A percentile compares a stretch with the other conserved stretches of the same genome.
phyloP scores from a whole-genome alignment of 306 rosid species.

The Vigna unguiculata region DNA sequence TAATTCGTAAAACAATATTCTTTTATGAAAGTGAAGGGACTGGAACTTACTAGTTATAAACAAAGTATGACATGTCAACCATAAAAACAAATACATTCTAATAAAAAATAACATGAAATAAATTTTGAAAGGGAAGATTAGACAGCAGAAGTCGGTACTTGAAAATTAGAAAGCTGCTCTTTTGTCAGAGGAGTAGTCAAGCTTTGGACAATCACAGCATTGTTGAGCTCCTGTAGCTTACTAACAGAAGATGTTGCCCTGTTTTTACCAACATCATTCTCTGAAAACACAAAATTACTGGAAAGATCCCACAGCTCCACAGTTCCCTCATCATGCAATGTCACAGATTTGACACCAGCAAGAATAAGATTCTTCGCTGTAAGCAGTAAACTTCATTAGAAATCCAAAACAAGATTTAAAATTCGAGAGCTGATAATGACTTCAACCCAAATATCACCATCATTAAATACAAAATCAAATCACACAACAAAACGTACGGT shows the following conservation, averaged over 20 bases:
- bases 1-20: background rate
- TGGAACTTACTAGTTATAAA: background rate
- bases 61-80: background rate
- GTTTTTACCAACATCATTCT: constrained; percentile 76
- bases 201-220: constrained; percentile 72
- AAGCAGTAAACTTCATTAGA: constrained; percentile 42
- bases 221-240: constrained; percentile 94
- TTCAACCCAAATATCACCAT: constrained; percentile 8
- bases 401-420: constrained; percentile 20
- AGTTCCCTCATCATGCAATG: constrained; percentile 82
- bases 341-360: constrained; percentile 93
- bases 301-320: constrained; percentile 90
- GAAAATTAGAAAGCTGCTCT: constrained; percentile 76
- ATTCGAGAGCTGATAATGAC: background rate
- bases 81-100: background rate
- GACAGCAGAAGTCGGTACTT: constrained; percentile 47
- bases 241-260: constrained; percentile 81
- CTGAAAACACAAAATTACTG: constrained; percentile 73
- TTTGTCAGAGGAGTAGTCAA: constrained; percentile 63
- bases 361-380: constrained; percentile 96
- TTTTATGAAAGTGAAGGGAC: constrained; percentile 3
- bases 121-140: background rate
- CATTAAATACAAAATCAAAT: background rate
- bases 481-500: constrained; percentile 1
- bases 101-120: background rate